phyloP scores from a whole-genome alignment of 192 early-diverging fungal genomes.

The Linnemannia elongata region DNA sequence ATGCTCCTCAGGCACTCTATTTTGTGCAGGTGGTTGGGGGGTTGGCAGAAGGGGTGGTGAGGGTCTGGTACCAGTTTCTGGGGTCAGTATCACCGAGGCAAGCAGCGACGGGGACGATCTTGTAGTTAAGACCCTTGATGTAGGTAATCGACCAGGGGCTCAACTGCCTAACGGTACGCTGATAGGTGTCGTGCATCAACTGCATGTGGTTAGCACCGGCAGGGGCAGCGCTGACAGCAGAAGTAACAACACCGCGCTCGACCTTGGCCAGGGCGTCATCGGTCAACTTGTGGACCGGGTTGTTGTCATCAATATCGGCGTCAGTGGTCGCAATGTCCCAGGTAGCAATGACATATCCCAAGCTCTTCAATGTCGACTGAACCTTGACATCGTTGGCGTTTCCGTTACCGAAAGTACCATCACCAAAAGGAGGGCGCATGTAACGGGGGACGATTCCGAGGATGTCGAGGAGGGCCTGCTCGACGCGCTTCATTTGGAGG shows the following conservation, averaged over 20 bases:
- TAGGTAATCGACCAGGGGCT: slow-evolving; percentile 49
- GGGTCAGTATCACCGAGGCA: slow-evolving; percentile 53
- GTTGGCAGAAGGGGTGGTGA: slow-evolving; percentile 29
- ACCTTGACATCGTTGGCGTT: slow-evolving; percentile 32
- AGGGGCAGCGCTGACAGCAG: slow-evolving; percentile 12
- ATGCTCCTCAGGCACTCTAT: not conserved
- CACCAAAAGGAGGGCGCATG: slow-evolving; percentile 72
- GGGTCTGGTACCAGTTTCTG: slow-evolving; percentile 47
- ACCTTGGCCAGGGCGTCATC: slow-evolving; percentile 27
- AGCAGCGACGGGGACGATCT: slow-evolving; percentile 47
- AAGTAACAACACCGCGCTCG: slow-evolving; percentile 30
- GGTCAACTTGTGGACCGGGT: slow-evolving; percentile 32
- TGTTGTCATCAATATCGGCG: slow-evolving; percentile 48
- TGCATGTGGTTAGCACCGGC: slow-evolving; percentile 47
- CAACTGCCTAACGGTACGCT: slow-evolving; percentile 39
- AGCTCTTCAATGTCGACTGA: slow-evolving; percentile 20
- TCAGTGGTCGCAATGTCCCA: slow-evolving; percentile 52
- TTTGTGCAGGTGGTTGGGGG: slow-evolving; percentile 37
- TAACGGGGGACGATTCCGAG: slow-evolving; percentile 69
- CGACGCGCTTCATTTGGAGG: slow-evolving; percentile 62
- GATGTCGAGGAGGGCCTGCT: slow-evolving; percentile 61
- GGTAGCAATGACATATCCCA: slow-evolving; percentile 49
- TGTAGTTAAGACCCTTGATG: slow-evolving; percentile 45
- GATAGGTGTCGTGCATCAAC: slow-evolving; percentile 49
- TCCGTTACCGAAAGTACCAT: slow-evolving; percentile 38